A percentile compares a stretch with the other conserved stretches of the same genome.
These are phyloP conservation scores for Crassisporium funariophilum DNA, from an alignment of 768 basidiomycete species.

Conservation along the genomic window DNA sequence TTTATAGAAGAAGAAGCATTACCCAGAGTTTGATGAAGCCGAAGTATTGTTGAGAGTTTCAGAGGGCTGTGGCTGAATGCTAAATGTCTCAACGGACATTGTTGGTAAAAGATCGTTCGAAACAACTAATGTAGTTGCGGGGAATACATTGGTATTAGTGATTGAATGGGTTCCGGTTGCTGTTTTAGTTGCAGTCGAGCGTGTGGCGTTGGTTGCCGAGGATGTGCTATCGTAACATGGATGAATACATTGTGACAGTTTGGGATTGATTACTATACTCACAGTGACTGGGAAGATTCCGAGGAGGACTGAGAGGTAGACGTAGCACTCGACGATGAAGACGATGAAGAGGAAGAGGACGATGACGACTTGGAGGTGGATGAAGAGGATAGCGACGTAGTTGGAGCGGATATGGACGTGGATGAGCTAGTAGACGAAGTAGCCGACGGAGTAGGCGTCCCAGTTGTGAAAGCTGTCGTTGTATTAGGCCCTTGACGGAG, in stretches of 20 bases:
- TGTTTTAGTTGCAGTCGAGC: too few species aligned
- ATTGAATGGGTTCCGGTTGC: too few species aligned
- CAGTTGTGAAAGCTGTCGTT: background rate
- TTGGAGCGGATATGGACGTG: background rate
- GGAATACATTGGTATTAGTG: too few species aligned
- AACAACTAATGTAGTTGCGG: too few species aligned
- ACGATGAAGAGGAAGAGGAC: slow-evolving; percentile 6
- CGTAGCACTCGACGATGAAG: background rate
- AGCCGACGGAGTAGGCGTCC: background rate
- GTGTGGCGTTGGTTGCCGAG: too few species aligned
- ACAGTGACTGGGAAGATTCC: background rate
- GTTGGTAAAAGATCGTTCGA: too few species aligned
- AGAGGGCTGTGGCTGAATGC: too few species aligned
- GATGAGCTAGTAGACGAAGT: too few species aligned
- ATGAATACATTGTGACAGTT: too few species aligned
- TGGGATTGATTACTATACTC: background rate
- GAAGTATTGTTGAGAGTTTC: background rate
- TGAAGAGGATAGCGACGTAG: slow-evolving; percentile 3
- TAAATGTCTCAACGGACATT: too few species aligned
- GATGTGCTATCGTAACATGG: too few species aligned
- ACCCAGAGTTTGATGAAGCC: slow-evolving; percentile 7
- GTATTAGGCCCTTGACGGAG: slow-evolving; percentile 8
- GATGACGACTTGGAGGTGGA: slow-evolving; percentile 5
- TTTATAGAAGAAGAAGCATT: slow-evolving; percentile 12
- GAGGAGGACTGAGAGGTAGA: slow-evolving; percentile 6